phyloP scores from a whole-genome alignment of 2,329 filamentous ascomycete genomes.

The Fusarium proliferatum region DNA sequence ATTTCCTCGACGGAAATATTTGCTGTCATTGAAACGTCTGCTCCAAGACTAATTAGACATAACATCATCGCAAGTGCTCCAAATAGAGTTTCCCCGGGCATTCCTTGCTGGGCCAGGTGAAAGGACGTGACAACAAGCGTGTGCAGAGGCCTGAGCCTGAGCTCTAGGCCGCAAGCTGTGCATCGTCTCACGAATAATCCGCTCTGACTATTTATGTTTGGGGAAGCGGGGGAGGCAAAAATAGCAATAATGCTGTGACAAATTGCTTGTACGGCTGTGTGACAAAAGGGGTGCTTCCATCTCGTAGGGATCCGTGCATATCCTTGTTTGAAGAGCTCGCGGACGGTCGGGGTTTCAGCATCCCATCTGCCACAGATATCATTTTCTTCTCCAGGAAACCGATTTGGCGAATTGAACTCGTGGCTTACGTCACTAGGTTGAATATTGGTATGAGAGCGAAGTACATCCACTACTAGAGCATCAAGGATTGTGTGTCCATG shows the following conservation, averaged over 20 bases:
- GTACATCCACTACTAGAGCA: accelerated
- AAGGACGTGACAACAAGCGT: too few species aligned
- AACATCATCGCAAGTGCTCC: too few species aligned
- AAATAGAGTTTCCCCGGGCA: too few species aligned
- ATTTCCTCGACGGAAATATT: too few species aligned
- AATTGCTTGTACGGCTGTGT: background rate
- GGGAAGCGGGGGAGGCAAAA: too few species aligned
- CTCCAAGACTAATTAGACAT: too few species aligned
- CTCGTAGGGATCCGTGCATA: background rate
- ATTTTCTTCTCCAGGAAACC: background rate
- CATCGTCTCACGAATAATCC: too few species aligned
- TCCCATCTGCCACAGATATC: background rate
- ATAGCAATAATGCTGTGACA: accelerated
- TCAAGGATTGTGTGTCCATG: background rate
- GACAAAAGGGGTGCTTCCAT: background rate
- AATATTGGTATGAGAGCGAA: background rate
- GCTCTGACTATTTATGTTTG: too few species aligned
- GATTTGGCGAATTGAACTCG: background rate
- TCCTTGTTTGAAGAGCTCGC: background rate
- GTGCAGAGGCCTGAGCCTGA: too few species aligned
- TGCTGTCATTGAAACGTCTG: too few species aligned
- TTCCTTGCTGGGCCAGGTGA: too few species aligned
- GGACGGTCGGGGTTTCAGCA: accelerated
- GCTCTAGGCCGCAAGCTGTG: too few species aligned
- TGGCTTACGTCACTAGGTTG: background rate